Percentiles rank a stretch among this genome's conserved stretches.
Conservation (phyloP, 2,329 filamentous ascomycete species). For the Dichotomopilus funicola region DNA sequence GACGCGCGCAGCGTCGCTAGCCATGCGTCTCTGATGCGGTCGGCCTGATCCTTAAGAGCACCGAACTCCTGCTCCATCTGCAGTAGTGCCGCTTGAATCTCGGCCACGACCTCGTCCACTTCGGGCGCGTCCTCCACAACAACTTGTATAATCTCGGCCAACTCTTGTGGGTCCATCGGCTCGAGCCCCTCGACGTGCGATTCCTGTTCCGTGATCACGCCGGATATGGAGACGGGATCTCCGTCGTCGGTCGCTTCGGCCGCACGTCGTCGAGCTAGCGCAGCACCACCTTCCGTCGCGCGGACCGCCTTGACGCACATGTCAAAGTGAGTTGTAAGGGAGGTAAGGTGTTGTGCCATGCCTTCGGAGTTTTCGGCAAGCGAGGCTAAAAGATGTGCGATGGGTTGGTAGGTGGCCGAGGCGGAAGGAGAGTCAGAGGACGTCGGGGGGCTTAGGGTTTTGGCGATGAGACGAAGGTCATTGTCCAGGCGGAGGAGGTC, state of each 20-base stretch:
- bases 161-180: slow-evolving; percentile 68
- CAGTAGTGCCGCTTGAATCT: slow-evolving; percentile 67
- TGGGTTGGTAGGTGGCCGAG: slow-evolving; percentile 35
- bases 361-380: slow-evolving; percentile 70
- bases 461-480: slow-evolving; percentile 61
- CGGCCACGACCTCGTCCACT: slow-evolving; percentile 59
- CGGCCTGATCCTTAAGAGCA: slow-evolving; percentile 57
- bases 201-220: slow-evolving; percentile 56
- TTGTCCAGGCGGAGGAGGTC: slow-evolving; percentile 70
- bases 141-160: slow-evolving; percentile 75
- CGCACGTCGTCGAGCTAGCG: slow-evolving; percentile 59
- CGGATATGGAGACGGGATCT: slow-evolving; percentile 53
- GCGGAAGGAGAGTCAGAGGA: slow-evolving; percentile 30
- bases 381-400: slow-evolving; percentile 50
- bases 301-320: slow-evolving; percentile 86
- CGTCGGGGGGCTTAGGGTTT: slow-evolving; percentile 43
- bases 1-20: slow-evolving; percentile 57
- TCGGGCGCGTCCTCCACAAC: slow-evolving; percentile 64
- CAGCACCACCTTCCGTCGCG: slow-evolving; percentile 76
- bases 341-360: slow-evolving; percentile 75
- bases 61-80: slow-evolving; percentile 70
- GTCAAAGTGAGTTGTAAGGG: slow-evolving; percentile 82
- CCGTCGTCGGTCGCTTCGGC: slow-evolving; percentile 49
- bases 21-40: slow-evolving; percentile 49
- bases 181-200: slow-evolving; percentile 49